phyloP scores from a whole-genome alignment of 129 eudicot species.

The Centella asiatica region DNA sequence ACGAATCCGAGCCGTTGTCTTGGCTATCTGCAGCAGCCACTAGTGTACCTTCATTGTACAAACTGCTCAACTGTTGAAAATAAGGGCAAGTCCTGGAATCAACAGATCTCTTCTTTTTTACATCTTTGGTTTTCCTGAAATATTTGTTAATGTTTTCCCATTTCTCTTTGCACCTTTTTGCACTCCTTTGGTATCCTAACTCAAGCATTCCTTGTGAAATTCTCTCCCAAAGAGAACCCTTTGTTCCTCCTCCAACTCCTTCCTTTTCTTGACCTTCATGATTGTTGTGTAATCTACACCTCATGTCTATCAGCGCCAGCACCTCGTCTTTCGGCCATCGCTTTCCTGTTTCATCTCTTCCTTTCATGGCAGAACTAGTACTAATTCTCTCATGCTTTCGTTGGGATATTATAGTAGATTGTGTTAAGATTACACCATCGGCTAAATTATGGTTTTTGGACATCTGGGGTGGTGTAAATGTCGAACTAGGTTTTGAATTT shows the following conservation, averaged over 20 bases:
- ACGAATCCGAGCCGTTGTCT: too few species aligned
- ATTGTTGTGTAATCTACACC: constrained; percentile 38
- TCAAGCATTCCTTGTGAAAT: constrained; percentile 71
- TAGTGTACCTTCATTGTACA: constrained; percentile 52
- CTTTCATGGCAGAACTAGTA: background rate
- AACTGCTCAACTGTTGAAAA: constrained; percentile 55
- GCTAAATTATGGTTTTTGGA: constrained; percentile 12
- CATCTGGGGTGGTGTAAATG: background rate
- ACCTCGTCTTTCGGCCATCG: constrained; percentile 94
- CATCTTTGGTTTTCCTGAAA: constrained; percentile 67
- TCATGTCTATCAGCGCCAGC: constrained; percentile 62
- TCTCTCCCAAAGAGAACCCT: constrained; percentile 77
- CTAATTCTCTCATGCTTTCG: background rate
- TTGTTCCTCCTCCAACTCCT: background rate
- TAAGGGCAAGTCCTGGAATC: constrained; percentile 91
- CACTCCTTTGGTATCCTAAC: constrained; percentile 69
- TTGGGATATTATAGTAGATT: background rate
- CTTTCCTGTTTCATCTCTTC: constrained; percentile 44
- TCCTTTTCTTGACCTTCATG: constrained; percentile 9
- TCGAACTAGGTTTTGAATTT: constrained; percentile 19
- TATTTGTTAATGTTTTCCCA: constrained; percentile 96
- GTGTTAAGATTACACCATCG: background rate
- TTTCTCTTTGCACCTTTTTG: constrained; percentile 91
- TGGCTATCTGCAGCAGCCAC: constrained; percentile 15
- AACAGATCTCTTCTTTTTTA: constrained; percentile 68